Conservation (phyloP, 2,329 filamentous ascomycete species). For the Pseudogymnoascus sp. region DNA sequence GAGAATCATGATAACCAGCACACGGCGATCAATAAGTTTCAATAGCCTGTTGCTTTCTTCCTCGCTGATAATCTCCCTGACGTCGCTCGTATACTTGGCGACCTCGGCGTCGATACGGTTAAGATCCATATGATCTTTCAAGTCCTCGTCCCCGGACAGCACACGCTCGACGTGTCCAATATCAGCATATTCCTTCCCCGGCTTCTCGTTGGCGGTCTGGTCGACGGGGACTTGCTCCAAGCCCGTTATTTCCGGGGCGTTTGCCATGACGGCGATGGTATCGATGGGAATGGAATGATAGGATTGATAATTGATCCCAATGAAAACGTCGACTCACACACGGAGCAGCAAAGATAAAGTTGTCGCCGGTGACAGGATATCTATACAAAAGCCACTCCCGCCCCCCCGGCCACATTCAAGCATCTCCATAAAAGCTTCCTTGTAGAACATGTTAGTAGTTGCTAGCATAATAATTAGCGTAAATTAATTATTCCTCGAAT, state of each 20-base stretch:
- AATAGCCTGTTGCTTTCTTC: conserved; percentile 54
- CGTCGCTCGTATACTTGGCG: conserved; percentile 55
- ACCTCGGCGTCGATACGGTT: conserved; percentile 60
- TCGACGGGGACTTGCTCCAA: neutral
- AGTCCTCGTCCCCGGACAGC: conserved; percentile 32
- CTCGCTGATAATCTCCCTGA: conserved; percentile 45
- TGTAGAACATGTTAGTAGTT: neutral
- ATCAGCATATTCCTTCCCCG: conserved; percentile 4
- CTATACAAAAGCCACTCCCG: conserved; percentile 1
- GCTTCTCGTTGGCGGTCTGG: neutral
- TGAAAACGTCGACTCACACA: neutral
- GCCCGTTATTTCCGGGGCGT: neutral
- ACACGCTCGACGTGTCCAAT: conserved; percentile 40
- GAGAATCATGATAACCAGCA: conserved; percentile 61
- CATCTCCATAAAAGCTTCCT: neutral
- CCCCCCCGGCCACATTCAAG: neutral
- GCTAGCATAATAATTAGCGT: neutral
- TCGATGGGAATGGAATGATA: neutral
- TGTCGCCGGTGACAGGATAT: neutral
- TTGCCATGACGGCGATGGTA: neutral
- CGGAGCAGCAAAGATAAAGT: neutral
- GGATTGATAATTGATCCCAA: neutral
- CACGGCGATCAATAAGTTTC: conserved; percentile 55
- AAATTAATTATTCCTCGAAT: conserved; percentile 4
- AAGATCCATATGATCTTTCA: conserved; percentile 47